A percentile compares a stretch with the other conserved stretches of the same genome.
Conservation (phyloP, 495 filamentous ascomycete genomes). For the Amorphotheca resinae region DNA sequence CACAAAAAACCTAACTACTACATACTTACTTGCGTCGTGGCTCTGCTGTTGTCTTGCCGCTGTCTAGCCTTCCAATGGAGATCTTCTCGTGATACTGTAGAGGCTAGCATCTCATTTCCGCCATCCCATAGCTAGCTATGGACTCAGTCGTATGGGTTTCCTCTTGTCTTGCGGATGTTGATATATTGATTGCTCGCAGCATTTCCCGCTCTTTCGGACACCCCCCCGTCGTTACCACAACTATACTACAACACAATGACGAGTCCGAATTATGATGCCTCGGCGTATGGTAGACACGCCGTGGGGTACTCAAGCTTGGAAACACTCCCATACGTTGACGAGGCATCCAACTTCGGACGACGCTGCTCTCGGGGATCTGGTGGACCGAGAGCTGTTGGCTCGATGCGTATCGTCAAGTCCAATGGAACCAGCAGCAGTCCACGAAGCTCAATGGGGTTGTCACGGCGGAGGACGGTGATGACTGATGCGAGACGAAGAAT, state of each 20-base stretch:
- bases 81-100: no score
- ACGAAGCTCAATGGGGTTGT: conserved; percentile 33
- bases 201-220: no score
- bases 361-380: conserved; percentile 29
- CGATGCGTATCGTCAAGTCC: conserved; percentile 52
- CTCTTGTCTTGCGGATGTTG: no score
- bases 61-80: no score
- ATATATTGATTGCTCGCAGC: no score
- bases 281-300: conserved; percentile 3
- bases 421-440: conserved; percentile 59
- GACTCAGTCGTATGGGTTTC: no score
- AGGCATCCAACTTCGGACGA: conserved; percentile 22
- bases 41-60: no score
- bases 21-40: no score
- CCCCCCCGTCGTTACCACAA: no score
- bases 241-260: conserved; percentile 11
- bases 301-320: conserved; percentile 18
- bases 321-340: conserved; percentile 19
- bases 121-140: no score
- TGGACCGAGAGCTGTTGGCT: conserved; percentile 25
- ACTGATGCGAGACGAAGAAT: conserved; percentile 24
- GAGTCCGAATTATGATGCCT: conserved; percentile 8
- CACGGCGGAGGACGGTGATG: conserved; percentile 27
- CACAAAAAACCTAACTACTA: no score
- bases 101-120: no score